These are phyloP conservation scores for Hypoxylon sp. DNA, from an alignment of 2,329 filamentous ascomycete species.

Conservation along the genomic window DNA sequence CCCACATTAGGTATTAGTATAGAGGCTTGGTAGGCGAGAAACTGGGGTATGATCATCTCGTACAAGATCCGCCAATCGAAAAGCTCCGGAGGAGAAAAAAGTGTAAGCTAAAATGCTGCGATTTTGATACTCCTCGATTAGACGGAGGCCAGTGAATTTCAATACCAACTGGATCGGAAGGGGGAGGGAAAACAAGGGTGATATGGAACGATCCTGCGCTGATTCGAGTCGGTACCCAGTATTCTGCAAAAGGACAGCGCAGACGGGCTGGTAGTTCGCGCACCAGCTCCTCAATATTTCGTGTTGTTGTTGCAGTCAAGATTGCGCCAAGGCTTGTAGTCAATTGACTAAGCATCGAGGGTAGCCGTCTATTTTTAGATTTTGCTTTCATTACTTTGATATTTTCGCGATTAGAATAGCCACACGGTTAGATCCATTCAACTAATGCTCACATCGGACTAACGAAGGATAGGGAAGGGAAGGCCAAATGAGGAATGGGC, in stretches of 20 bases:
- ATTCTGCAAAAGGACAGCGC: conserved; percentile 16
- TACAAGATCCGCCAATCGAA: conserved; percentile 24
- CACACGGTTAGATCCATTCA: neutral
- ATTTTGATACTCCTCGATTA: neutral
- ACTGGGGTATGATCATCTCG: conserved; percentile 17
- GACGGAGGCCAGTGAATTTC: neutral
- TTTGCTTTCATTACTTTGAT: conserved; percentile 9
- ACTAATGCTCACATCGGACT: neutral
- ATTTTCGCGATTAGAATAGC: neutral
- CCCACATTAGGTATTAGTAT: conserved; percentile 11
- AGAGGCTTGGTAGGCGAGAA: neutral
- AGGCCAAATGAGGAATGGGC: neutral
- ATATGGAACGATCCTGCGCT: neutral
- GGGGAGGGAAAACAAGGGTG: no score
- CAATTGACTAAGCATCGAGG: conserved; percentile 35
- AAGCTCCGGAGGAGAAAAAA: conserved; percentile 4
- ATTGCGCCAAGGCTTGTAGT: conserved; percentile 33
- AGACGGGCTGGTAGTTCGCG: conserved; percentile 3
- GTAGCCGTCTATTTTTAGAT: conserved; percentile 38
- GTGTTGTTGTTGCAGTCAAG: conserved; percentile 26
- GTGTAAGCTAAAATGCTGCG: conserved; percentile 10
- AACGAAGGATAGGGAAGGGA: neutral
- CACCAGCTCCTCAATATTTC: neutral
- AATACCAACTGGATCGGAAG: conserved; percentile 2
- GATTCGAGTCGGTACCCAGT: neutral